These are phyloP conservation scores for Dioscorea zingiberensis DNA, from an alignment of 106 monocot genomes.

Conservation along the genomic window DNA sequence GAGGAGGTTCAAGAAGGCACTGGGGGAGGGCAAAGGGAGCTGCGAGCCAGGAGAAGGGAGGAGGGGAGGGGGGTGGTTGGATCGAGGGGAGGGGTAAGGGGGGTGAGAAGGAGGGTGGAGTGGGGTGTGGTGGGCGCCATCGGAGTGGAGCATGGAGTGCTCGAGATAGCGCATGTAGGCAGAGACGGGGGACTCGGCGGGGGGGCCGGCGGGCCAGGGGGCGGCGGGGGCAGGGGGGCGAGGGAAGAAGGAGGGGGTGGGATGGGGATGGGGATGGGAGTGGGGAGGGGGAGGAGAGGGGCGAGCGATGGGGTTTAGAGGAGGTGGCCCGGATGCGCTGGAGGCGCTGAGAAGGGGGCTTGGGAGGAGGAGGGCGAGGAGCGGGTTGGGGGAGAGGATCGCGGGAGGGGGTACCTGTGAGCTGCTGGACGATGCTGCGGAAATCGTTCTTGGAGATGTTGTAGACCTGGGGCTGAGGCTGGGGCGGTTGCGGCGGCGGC, in stretches of 20 bases:
- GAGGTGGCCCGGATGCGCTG: conserved; percentile 78
- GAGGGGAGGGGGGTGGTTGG: not conserved
- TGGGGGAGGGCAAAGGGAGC: conserved; percentile 34
- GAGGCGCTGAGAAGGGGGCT: conserved; percentile 42
- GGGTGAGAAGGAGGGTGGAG: not conserved
- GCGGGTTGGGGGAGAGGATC: conserved; percentile 7
- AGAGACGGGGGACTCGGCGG: conserved; percentile 54
- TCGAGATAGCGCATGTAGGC: conserved; percentile 80
- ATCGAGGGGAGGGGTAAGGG: conserved; percentile 23
- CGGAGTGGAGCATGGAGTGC: conserved; percentile 42
- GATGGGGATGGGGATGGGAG: conserved; percentile 31
- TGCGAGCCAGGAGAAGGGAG: not conserved
- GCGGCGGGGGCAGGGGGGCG: conserved; percentile 2
- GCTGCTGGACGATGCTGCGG: conserved; percentile 57
- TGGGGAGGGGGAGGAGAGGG: conserved; percentile 54
- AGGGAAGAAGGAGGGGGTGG: conserved; percentile 8
- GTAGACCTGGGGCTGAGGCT: conserved; percentile 16
- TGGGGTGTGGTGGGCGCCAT: not conserved
- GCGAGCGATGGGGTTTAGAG: too few species aligned
- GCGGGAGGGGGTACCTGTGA: conserved; percentile 64
- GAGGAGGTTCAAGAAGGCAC: conserved; percentile 42
- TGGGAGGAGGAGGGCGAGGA: conserved; percentile 27
- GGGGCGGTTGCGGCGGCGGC: conserved; percentile 10
- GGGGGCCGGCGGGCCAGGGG: not conserved
- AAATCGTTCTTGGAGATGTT: conserved; percentile 27